phyloP scores from a whole-genome alignment of 495 filamentous ascomycete genomes.

The Talaromyces wortmannii region DNA sequence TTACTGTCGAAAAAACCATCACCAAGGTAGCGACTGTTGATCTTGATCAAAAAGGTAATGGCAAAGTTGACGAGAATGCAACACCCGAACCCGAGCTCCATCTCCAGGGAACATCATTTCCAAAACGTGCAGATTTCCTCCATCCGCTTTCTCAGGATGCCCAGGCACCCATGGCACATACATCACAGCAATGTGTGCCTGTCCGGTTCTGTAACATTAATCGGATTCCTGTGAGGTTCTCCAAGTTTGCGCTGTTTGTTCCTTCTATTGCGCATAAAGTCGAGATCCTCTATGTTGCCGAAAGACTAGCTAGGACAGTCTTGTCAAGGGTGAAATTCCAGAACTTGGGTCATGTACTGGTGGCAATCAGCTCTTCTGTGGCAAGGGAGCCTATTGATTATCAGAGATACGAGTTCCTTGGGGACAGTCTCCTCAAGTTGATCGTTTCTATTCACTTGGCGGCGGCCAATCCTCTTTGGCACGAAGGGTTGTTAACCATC shows the following conservation, averaged over 20 bases:
- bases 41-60: neutral
- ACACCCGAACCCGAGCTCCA: constrained; percentile 23
- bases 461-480: constrained; percentile 59
- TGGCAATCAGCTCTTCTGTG: constrained; percentile 63
- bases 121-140: constrained; percentile 56
- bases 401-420: constrained; percentile 83
- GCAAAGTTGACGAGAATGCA: constrained; percentile 10
- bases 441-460: constrained; percentile 60
- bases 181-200: constrained; percentile 12
- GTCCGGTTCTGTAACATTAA: constrained; percentile 37
- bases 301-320: constrained; percentile 52
- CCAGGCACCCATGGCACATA: constrained; percentile 4
- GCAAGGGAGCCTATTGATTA: constrained; percentile 62
- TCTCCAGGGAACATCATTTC: constrained; percentile 41
- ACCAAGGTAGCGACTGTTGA: neutral
- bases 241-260: constrained; percentile 63
- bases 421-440: constrained; percentile 81
- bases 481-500: constrained; percentile 70
- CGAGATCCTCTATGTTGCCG: constrained; percentile 56
- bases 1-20: constrained; percentile 1
- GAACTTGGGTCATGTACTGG: constrained; percentile 53
- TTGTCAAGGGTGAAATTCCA: constrained; percentile 48
- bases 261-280: constrained; percentile 69
- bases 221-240: constrained; percentile 50
- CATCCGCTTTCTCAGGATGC: constrained; percentile 24